phyloP scores from a whole-genome alignment of 192 early-diverging fungal genomes.

The Entophlyctis luteolus region DNA sequence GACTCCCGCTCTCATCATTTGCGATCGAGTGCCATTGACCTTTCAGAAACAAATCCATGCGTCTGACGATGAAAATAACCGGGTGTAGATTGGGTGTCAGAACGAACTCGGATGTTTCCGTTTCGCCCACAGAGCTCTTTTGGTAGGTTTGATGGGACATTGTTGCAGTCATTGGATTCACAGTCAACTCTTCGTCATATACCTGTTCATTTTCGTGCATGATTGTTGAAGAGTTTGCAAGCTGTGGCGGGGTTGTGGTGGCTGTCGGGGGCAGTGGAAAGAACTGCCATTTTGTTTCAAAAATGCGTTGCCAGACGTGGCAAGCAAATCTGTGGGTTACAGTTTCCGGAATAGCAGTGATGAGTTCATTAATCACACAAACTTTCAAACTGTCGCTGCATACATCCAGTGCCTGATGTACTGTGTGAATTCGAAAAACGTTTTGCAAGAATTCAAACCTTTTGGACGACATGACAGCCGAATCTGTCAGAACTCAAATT shows the following conservation, averaged over 20 bases:
- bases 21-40: conserved; percentile 63
- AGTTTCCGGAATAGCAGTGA: conserved; percentile 54
- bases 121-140: background rate
- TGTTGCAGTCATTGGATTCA: background rate
- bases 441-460: conserved; percentile 27
- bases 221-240: background rate
- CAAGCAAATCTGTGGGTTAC: conserved; percentile 70
- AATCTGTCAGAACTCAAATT: conserved; percentile 67
- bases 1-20: conserved; percentile 68
- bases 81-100: background rate
- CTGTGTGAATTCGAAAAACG: no score
- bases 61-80: background rate
- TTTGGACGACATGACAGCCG: conserved; percentile 75
- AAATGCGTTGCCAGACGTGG: conserved; percentile 75
- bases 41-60: conserved; percentile 27
- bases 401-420: conserved; percentile 59
- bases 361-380: conserved; percentile 57
- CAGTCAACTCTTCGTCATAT: conserved; percentile 4
- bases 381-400: conserved; percentile 57
- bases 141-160: background rate
- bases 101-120: conserved; percentile 4
- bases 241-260: conserved; percentile 41
- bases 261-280: conserved; percentile 45
- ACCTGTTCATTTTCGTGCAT: background rate
- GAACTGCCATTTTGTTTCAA: conserved; percentile 62